phyloP scores from a whole-genome alignment of 2,329 filamentous ascomycete species.

The Colletotrichum lentis region DNA sequence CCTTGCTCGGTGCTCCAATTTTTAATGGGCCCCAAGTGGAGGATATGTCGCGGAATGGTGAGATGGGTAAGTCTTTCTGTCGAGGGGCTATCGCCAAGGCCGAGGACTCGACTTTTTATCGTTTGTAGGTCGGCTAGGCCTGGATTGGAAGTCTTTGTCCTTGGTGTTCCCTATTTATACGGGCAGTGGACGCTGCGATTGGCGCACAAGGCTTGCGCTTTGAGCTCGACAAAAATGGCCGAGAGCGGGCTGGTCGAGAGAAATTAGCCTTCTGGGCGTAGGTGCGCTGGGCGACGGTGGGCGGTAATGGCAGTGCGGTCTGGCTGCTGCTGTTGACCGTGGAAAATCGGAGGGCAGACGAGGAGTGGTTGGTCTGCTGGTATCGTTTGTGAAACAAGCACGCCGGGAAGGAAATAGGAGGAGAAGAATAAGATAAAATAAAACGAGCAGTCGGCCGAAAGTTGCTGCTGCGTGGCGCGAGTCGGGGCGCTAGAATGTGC shows the following conservation, averaged over 20 bases:
- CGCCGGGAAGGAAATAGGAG: neutral
- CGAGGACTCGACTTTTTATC: conserved; percentile 14
- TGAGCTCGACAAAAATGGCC: conserved; percentile 35
- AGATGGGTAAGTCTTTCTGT: conserved; percentile 18
- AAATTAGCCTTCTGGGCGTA: conserved; percentile 26
- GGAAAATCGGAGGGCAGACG: conserved; percentile 27
- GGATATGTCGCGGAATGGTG: conserved; percentile 23
- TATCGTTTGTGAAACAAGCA: conserved; percentile 21
- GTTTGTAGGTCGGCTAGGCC: conserved; percentile 10
- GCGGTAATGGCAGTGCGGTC: conserved; percentile 1
- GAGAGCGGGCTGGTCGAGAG: conserved; percentile 32
- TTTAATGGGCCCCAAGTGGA: conserved; percentile 28
- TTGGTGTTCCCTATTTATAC: conserved; percentile 6
- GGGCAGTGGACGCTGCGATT: conserved; percentile 14
- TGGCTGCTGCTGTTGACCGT: conserved; percentile 23
- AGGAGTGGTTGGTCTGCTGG: conserved; percentile 28
- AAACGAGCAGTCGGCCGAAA: neutral
- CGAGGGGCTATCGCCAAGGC: conserved; percentile 16
- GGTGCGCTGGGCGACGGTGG: conserved; percentile 21
- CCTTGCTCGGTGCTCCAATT: conserved; percentile 35
- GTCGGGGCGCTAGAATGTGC: conserved; percentile 22
- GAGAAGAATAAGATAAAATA: neutral
- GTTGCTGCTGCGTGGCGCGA: neutral
- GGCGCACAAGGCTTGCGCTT: conserved; percentile 31
- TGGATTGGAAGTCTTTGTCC: conserved; percentile 29